Conservation (phyloP, 1,284 basidiomycete genomes). For the Cerioporus squamosus region DNA sequence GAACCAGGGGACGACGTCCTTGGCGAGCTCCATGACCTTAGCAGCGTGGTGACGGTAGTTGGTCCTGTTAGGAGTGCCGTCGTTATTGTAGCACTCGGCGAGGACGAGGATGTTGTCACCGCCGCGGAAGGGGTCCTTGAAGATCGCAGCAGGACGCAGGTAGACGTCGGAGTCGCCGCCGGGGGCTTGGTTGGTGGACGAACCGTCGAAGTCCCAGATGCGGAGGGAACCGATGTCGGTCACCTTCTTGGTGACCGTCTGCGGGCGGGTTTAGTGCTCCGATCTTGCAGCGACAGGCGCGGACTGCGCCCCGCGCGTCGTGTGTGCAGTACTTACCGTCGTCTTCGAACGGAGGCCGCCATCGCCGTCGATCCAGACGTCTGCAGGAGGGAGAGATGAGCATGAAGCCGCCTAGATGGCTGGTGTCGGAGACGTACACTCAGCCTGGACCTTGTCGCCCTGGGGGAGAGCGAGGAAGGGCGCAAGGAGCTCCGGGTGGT, state of each 20-base stretch:
- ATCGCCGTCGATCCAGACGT: conserved; percentile 96
- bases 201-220: conserved; percentile 99
- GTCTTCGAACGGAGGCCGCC: conserved; percentile 94
- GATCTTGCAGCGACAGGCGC: not conserved
- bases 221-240: conserved; percentile 88
- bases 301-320: not conserved
- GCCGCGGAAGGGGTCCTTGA: conserved; percentile 99
- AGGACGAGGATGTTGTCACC: conserved; percentile 98
- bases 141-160: conserved; percentile 96
- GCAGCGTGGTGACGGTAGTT: conserved; percentile 93
- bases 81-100: conserved; percentile 98
- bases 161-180: conserved; percentile 97
- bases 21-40: conserved; percentile 93
- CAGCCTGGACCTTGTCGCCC: conserved; percentile 89
- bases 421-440: conserved; percentile 64
- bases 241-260: conserved; percentile 86
- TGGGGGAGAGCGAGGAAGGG: conserved; percentile 87
- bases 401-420: not conserved
- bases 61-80: conserved; percentile 97
- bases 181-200: conserved; percentile 95
- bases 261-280: conserved; percentile 3
- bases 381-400: conserved; percentile 47
- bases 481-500: conserved; percentile 84
- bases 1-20: conserved; percentile 91
- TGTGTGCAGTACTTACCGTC: conserved; percentile 56